Percentiles rank a stretch among this genome's conserved stretches.
These are phyloP conservation scores for Physocladia obscura DNA, from an alignment of 192 early-diverging fungal species.

Conservation along the genomic window DNA sequence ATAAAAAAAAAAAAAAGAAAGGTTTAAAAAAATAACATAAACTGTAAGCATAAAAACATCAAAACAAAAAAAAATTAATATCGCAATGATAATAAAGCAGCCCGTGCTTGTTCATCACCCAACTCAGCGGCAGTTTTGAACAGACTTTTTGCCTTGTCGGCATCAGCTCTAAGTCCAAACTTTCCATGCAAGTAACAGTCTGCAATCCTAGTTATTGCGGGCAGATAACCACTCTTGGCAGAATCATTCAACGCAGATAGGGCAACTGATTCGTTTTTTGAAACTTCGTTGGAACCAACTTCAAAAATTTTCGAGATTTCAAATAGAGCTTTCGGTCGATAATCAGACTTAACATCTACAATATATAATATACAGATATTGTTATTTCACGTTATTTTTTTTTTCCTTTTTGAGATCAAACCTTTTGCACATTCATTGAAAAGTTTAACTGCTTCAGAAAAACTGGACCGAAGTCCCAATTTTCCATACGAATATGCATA, in stretches of 20 bases:
- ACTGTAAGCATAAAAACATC: too few relatives aligned
- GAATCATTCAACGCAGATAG: conserved; percentile 21
- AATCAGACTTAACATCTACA: conserved; percentile 6
- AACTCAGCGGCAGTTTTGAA: conserved; percentile 19
- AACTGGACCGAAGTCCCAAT: not conserved
- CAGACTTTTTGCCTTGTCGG: conserved; percentile 6
- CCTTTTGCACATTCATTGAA: conserved; percentile 27
- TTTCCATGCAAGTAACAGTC: conserved; percentile 8
- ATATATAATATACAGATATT: too few relatives aligned
- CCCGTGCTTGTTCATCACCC: conserved; percentile 2
- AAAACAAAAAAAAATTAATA: too few relatives aligned
- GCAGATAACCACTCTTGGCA: conserved; percentile 15
- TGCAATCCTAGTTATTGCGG: conserved; percentile 22
- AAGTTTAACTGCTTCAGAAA: not conserved
- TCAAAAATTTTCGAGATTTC: conserved; percentile 25
- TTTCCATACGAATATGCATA: conserved; percentile 9
- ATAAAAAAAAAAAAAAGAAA: too few relatives aligned
- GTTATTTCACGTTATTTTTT: not conserved
- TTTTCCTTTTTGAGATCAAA: too few relatives aligned
- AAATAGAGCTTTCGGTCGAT: not conserved
- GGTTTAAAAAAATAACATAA: too few relatives aligned
- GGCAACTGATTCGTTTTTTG: conserved; percentile 5
- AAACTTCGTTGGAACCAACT: not conserved
- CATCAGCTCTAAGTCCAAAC: conserved; percentile 15
- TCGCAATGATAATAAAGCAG: not conserved